These are phyloP conservation scores for Penicillium paxilli DNA, from an alignment of 495 filamentous ascomycete genomes.

Conservation along the genomic window DNA sequence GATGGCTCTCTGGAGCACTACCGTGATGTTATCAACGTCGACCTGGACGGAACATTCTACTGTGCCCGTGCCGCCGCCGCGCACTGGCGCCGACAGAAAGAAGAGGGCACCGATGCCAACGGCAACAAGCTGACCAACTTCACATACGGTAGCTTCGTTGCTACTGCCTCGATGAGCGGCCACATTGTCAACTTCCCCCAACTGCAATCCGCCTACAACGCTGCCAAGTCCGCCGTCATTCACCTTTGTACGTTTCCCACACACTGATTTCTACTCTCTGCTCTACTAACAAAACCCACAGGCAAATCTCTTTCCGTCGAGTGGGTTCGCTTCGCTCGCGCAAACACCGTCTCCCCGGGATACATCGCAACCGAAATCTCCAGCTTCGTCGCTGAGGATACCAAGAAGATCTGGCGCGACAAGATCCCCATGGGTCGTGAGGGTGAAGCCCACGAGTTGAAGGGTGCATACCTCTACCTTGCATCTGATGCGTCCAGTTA, in stretches of 20 bases:
- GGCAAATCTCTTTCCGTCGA: slow-evolving; percentile 79
- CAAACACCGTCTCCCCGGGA: slow-evolving; percentile 80
- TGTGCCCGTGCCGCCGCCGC: slow-evolving; percentile 75
- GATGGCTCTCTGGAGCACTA: slow-evolving; percentile 67
- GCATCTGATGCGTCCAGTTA: slow-evolving; percentile 82
- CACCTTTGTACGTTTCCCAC: slow-evolving; percentile 65
- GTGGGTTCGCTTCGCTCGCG: slow-evolving; percentile 82
- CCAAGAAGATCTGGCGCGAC: slow-evolving; percentile 72
- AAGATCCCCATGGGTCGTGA: slow-evolving; percentile 79
- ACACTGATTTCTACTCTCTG: not conserved
- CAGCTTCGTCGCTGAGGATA: slow-evolving; percentile 66
- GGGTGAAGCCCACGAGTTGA: slow-evolving; percentile 67
- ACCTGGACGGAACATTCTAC: slow-evolving; percentile 81
- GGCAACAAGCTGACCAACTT: slow-evolving; percentile 68
- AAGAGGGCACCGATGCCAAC: slow-evolving; percentile 63
- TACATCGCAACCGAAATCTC: slow-evolving; percentile 88
- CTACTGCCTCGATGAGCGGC: slow-evolving; percentile 78
- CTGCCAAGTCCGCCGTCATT: slow-evolving; percentile 80
- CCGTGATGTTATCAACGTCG: slow-evolving; percentile 66
- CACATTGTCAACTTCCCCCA: slow-evolving; percentile 90
- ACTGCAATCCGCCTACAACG: slow-evolving; percentile 83
- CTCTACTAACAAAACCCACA: slow-evolving; percentile 16
- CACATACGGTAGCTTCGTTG: slow-evolving; percentile 70
- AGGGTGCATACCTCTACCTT: slow-evolving; percentile 86
- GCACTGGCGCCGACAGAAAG: slow-evolving; percentile 66